Evolutionary conservation across 176 grass and related monocot species (phyloP).

Genomic region (Bonia amplexicaulis): DNA sequence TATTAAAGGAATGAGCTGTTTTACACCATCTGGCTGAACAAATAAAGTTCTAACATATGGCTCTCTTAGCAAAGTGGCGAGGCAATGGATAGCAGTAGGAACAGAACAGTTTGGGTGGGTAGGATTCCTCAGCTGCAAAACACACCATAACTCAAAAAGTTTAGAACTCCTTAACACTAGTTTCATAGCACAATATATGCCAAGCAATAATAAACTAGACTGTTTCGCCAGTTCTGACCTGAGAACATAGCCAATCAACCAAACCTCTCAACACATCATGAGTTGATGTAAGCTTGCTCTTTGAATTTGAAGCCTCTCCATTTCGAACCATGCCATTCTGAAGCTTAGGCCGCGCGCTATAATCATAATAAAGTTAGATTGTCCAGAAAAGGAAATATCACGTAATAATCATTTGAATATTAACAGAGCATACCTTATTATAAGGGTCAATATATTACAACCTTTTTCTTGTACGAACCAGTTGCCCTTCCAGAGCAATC

Average conservation of each 20-base stretch:
- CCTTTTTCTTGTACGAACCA: slow-evolving; percentile 97
- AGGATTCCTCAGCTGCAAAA: slow-evolving; percentile 84
- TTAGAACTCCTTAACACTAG: slow-evolving; percentile 3
- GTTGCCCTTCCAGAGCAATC: slow-evolving; percentile 83
- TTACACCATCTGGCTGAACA: slow-evolving; percentile 87
- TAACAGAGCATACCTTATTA: slow-evolving; percentile 61
- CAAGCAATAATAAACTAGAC: slow-evolving; percentile 8
- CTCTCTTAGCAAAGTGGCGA: slow-evolving; percentile 68
- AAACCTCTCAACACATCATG: slow-evolving; percentile 74
- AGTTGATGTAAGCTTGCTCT: slow-evolving; percentile 70
- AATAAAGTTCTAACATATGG: slow-evolving; percentile 65
- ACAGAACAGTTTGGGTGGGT: slow-evolving; percentile 71
- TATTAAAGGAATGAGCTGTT: slow-evolving; percentile 86
- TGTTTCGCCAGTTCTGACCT: slow-evolving; percentile 49
- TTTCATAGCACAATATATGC: slow-evolving; percentile 3
- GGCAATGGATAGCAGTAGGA: slow-evolving; percentile 66
- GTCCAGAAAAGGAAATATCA: slow-evolving; percentile 19
- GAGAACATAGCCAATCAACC: slow-evolving; percentile 86
- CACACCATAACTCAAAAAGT: slow-evolving; percentile 5
- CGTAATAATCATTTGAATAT: slow-evolving; percentile 7
- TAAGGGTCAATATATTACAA: slow-evolving; percentile 71
- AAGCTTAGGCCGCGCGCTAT: slow-evolving; percentile 63
- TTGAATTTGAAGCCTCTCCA: slow-evolving; percentile 84
- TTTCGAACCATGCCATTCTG: slow-evolving; percentile 54
- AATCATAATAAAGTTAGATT: slow-evolving; percentile 27